phyloP scores from a whole-genome alignment of 78 protist genomes.

The Anaeramoeba flamelloides region DNA sequence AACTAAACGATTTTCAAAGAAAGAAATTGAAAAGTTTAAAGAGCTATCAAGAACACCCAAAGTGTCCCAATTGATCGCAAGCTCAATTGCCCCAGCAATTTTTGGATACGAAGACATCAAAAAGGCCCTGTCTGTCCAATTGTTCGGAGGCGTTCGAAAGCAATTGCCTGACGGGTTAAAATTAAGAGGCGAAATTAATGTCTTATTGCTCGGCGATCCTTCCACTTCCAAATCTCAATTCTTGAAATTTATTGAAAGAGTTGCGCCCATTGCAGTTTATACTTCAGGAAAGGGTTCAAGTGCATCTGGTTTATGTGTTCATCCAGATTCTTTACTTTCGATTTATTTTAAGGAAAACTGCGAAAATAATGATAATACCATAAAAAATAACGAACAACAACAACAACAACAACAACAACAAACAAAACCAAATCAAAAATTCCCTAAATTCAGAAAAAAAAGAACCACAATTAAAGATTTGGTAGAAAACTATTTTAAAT shows the following conservation, averaged over 20 bases:
- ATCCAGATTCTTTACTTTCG: too few species aligned
- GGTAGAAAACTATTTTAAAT: too few species aligned
- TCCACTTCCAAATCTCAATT: conserved; percentile 95
- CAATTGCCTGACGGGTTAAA: conserved; percentile 66
- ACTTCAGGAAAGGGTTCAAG: conserved; percentile 95
- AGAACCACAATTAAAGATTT: too few species aligned
- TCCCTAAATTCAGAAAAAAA: too few species aligned
- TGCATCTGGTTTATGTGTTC: too few species aligned
- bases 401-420: too few species aligned
- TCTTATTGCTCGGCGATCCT: conserved; percentile 98
- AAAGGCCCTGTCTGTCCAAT: conserved; percentile 66
- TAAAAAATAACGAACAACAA: too few species aligned
- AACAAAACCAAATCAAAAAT: too few species aligned
- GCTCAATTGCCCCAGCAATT: conserved; percentile 75
- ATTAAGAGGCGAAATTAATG: conserved; percentile 97
- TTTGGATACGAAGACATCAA: conserved; percentile 84
- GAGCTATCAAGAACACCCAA: neutral
- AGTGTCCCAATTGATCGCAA: neutral
- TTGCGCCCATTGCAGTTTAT: conserved; percentile 88
- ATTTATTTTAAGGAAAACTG: too few species aligned
- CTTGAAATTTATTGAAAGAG: conserved; percentile 74
- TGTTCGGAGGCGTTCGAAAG: conserved; percentile 73
- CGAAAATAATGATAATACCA: too few species aligned
- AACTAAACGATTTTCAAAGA: neutral
- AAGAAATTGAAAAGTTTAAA: neutral